Conservation (phyloP, 1,139 yeast genomes). For the Pichia sp. region DNA sequence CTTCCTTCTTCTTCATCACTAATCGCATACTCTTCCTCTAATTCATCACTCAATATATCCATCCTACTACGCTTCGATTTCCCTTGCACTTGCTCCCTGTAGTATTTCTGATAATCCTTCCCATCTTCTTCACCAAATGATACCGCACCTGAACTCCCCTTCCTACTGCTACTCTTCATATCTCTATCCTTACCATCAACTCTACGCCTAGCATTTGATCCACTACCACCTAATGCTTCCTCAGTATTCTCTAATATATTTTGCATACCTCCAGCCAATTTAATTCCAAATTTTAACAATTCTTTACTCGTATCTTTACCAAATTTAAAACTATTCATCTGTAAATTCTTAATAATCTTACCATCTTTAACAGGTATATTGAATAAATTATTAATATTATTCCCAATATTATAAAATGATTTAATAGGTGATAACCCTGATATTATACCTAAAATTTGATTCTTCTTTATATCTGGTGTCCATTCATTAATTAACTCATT, state of each 20-base stretch:
- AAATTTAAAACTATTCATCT: constrained; percentile 72
- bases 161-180: constrained; percentile 1
- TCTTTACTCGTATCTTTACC: constrained; percentile 78
- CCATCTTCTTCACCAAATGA: constrained; percentile 27
- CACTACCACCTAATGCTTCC: constrained; percentile 63
- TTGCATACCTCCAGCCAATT: constrained; percentile 85
- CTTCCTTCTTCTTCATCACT: constrained; percentile 10
- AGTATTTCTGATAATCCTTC: constrained; percentile 11
- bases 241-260: constrained; percentile 75
- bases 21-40: constrained; percentile 7
- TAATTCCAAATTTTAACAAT: constrained; percentile 73
- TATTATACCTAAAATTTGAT: constrained; percentile 71
- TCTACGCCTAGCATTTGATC: constrained; percentile 39
- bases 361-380: constrained; percentile 72
- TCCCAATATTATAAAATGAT: constrained; percentile 69
- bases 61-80: background rate
- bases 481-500: constrained; percentile 55
- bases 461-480: constrained; percentile 78
- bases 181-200: constrained; percentile 1
- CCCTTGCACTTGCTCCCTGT: background rate
- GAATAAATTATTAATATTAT: constrained; percentile 68
- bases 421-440: constrained; percentile 81
- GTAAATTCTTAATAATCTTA: constrained; percentile 58
- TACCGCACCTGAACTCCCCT: constrained; percentile 14
- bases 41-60: constrained; percentile 13